Base-by-base conservation (phyloP, 2,329 filamentous ascomycete species). In the Ophiostoma sp. region DNA sequence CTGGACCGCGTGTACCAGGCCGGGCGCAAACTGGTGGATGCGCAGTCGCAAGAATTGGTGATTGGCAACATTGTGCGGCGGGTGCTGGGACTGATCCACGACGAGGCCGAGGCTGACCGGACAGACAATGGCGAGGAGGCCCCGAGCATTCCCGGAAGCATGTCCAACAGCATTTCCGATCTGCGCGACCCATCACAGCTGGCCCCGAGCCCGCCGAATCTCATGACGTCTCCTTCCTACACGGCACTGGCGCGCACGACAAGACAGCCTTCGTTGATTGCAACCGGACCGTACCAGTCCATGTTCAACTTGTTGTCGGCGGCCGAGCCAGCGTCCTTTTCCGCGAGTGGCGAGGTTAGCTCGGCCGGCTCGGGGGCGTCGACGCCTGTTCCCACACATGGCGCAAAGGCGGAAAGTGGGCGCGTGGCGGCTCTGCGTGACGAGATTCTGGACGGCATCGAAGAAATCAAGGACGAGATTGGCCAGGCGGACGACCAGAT, bases 401-500 rank as follows among this genome's bases (percentile, higher is more conserved):
- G 36, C 2, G 61, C 9, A 3, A 42, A 22, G 6, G 61, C 33
- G 45, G 61, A 15, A 12, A 52, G n/a, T 82, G 83, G 76, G 81
- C 86, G 86, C 75, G 81, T 85, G 71, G 88, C 92, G 74, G 92
- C 97, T 75, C 86, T 98, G 74, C 92, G 94, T 75, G 93, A 93
- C 17, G 96, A 98, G 82, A 92, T 98, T 33, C 91, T 98, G 76
- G 93, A 96, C 78, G 96, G 95, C 57, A 98, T 99, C 78, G 91
- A 94, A 78, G 96, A 99, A 81, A 94, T 99, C 74, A 93, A 97
- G 81, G 96, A 99, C 79, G 96, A 99, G 83, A 91, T 99, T 73
- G 92, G 92, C 76, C 92, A 95, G 80, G 94, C 94, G 8, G 96
- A 98, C 80, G 94, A 97, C 79, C 94, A 97, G 82, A 97, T 99